A percentile compares a stretch with the other conserved stretches of the same genome.
Evolutionary conservation across 768 basidiomycete genomes (phyloP).

Genomic region (Dentipellis sp.): DNA sequence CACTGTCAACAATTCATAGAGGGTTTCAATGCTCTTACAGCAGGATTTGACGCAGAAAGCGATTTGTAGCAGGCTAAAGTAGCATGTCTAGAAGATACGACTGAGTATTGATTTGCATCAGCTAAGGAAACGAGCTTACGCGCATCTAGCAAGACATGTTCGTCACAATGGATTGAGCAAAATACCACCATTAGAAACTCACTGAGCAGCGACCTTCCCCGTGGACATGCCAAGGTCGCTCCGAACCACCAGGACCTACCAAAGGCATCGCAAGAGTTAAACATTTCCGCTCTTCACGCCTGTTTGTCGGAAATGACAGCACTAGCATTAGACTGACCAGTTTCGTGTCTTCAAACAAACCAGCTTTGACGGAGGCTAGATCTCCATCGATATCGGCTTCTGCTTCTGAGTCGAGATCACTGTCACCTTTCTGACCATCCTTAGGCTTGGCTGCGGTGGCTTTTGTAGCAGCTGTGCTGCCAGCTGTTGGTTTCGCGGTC

Average conservation of each 20-base stretch:
- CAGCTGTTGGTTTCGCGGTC: not conserved
- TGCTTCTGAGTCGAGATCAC: not conserved
- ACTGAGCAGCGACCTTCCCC: conserved; percentile 70
- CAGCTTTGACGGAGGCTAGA: not conserved
- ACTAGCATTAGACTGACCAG: not conserved
- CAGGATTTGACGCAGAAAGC: conserved; percentile 60
- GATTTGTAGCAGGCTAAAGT: conserved; percentile 91
- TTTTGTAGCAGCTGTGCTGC: too few relatives aligned
- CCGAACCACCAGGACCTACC: conserved; percentile 49
- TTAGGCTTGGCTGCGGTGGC: not conserved
- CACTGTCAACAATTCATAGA: too few relatives aligned
- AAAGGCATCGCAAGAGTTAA: too few relatives aligned
- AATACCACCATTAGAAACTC: conserved; percentile 33
- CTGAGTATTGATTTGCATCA: conserved; percentile 11
- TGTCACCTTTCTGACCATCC: not conserved
- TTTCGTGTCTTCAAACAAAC: not conserved
- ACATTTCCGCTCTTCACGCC: too few relatives aligned
- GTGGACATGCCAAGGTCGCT: conserved; percentile 51
- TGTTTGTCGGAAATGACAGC: too few relatives aligned
- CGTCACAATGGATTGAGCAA: conserved; percentile 22
- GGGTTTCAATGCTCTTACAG: conserved; percentile 30
- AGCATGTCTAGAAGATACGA: conserved; percentile 53
- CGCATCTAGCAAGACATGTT: conserved; percentile 18
- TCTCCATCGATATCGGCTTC: not conserved
- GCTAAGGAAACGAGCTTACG: conserved; percentile 11